Conservation (phyloP, 331 rosid species). For the Acacia pycnantha region DNA sequence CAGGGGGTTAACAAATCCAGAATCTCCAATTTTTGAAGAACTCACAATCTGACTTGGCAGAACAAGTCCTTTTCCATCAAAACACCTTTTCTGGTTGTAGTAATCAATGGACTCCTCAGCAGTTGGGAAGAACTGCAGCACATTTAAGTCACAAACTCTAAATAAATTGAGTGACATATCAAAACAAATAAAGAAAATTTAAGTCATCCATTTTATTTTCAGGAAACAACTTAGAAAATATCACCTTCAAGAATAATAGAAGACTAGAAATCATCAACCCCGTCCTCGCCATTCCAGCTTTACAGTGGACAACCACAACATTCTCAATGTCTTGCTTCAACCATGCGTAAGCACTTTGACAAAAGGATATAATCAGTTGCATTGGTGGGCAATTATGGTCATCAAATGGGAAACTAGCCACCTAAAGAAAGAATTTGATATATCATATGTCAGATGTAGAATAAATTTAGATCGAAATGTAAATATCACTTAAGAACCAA, state of each 20-base stretch:
- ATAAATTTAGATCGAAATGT: slow-evolving; percentile 23
- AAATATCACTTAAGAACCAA: background rate
- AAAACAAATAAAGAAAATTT: slow-evolving; percentile 13
- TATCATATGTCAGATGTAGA: slow-evolving; percentile 26
- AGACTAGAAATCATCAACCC: slow-evolving; percentile 99
- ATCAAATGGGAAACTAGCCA: slow-evolving; percentile 94
- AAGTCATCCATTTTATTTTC: slow-evolving; percentile 11
- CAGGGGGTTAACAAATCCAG: slow-evolving; percentile 6
- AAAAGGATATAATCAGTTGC: slow-evolving; percentile 80
- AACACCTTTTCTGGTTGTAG: slow-evolving; percentile 95
- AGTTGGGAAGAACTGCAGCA: slow-evolving; percentile 89
- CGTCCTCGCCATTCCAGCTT: slow-evolving; percentile 99
- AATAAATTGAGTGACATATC: slow-evolving; percentile 10
- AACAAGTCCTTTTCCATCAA: slow-evolving; percentile 93
- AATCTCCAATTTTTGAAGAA: slow-evolving; percentile 25
- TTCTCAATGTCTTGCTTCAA: slow-evolving; percentile 96
- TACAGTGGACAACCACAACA: slow-evolving; percentile 98
- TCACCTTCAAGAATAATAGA: slow-evolving; percentile 84
- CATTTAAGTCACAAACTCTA: slow-evolving; percentile 17
- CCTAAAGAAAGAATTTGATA: slow-evolving; percentile 53
- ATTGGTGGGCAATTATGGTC: slow-evolving; percentile 96
- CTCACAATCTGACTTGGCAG: slow-evolving; percentile 99
- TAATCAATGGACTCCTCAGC: slow-evolving; percentile 97
- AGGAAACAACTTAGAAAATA: slow-evolving; percentile 15
- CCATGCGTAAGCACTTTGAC: slow-evolving; percentile 98